Evolutionary conservation across 129 eudicot species (phyloP).

Genomic region (Chrysanthemum lavandulifolium): DNA sequence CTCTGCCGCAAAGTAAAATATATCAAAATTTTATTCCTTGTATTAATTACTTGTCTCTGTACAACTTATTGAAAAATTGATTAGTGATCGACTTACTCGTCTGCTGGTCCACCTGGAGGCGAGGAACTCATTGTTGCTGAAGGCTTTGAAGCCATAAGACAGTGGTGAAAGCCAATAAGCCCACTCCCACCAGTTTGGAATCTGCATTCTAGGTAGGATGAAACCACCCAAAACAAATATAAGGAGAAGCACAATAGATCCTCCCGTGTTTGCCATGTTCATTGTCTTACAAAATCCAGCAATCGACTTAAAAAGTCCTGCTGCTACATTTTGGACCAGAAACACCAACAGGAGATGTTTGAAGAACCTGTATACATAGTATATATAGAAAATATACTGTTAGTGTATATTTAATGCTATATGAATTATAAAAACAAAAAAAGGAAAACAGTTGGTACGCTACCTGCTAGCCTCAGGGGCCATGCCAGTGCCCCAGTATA

Average conservation of each 20-base stretch:
- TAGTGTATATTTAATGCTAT: not conserved
- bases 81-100: conserved; percentile 27
- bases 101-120: conserved; percentile 48
- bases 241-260: conserved; percentile 55
- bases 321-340: conserved; percentile 81
- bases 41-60: not conserved
- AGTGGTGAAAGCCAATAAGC: conserved; percentile 62
- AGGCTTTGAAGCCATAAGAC: conserved; percentile 51
- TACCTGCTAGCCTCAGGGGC: conserved; percentile 90
- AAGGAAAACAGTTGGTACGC: not conserved
- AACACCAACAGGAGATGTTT: conserved; percentile 72
- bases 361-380: conserved; percentile 67
- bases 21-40: not conserved
- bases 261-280: conserved; percentile 78
- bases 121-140: conserved; percentile 53
- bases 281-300: conserved; percentile 76
- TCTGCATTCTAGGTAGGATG: conserved; percentile 54
- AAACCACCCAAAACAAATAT: conserved; percentile 83
- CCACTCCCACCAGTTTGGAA: conserved; percentile 62
- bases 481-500: conserved; percentile 68
- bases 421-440: not conserved
- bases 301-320: conserved; percentile 68
- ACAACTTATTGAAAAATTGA: not conserved
- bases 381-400: not conserved
- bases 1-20: conserved; percentile 34